A percentile compares a stretch with the other conserved stretches of the same genome.
phyloP scores from a whole-genome alignment of 108 stramenopile species.

The Seminavis robusta region DNA sequence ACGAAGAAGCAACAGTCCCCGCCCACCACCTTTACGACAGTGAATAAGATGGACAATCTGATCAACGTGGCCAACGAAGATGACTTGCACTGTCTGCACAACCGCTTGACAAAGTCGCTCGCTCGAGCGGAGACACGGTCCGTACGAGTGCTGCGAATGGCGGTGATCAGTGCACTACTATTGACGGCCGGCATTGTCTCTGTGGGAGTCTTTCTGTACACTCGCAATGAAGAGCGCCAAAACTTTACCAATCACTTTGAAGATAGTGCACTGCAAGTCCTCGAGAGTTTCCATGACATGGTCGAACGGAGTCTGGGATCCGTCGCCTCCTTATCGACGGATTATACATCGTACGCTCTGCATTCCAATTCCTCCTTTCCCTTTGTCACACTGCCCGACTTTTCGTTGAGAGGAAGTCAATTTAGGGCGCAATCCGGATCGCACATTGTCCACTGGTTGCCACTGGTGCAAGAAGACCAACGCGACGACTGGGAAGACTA shows the following conservation, averaged over 20 bases:
- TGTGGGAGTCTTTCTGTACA: too few relatives aligned
- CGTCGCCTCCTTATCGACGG: neutral
- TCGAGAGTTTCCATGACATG: constrained; percentile 15
- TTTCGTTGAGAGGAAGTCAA: neutral
- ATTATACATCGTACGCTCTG: neutral
- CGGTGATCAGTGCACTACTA: too few relatives aligned
- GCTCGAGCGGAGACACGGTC: too few relatives aligned
- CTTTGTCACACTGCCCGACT: neutral
- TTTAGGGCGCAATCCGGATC: neutral
- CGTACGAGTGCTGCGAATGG: too few relatives aligned
- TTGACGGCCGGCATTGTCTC: too few relatives aligned
- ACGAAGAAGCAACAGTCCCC: too few relatives aligned
- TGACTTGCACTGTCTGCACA: too few relatives aligned
- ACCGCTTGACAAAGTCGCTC: too few relatives aligned
- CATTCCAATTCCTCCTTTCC: neutral
- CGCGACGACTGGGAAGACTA: constrained; percentile 2
- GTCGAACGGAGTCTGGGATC: constrained; percentile 12
- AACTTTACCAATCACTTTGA: constrained; percentile 2
- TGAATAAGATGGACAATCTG: too few relatives aligned
- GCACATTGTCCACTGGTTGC: neutral
- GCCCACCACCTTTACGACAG: too few relatives aligned
- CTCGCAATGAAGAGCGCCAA: too few relatives aligned
- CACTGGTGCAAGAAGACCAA: constrained; percentile 1
- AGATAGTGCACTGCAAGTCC: constrained; percentile 4
- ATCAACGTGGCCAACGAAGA: too few relatives aligned